Evolutionary conservation across 2,329 filamentous ascomycete species (phyloP).

Genomic region (Blastomyces parvus): DNA sequence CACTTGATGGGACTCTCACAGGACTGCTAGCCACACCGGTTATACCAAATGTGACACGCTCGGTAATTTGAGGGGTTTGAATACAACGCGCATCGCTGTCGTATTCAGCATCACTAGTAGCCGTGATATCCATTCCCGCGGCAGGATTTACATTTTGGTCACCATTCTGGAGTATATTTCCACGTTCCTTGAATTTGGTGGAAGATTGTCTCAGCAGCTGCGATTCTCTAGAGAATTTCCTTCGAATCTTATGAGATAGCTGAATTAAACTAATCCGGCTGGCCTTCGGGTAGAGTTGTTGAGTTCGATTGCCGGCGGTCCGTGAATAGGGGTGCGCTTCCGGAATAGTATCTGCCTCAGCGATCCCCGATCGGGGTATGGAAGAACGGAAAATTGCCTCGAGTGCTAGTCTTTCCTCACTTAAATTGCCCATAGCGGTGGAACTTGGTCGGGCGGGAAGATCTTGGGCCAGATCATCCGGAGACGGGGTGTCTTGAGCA

Average conservation of each 20-base stretch:
- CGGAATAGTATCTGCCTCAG: background rate
- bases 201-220: slow-evolving; percentile 15
- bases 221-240: slow-evolving; percentile 27
- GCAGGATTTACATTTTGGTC: slow-evolving; percentile 12
- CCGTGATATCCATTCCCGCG: slow-evolving; percentile 24
- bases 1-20: slow-evolving; percentile 8
- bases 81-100: slow-evolving; percentile 36
- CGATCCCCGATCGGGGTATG: background rate
- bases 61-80: slow-evolving; percentile 25
- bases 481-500: background rate
- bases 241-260: slow-evolving; percentile 24
- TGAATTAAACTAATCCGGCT: slow-evolving; percentile 11
- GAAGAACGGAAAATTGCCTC: slow-evolving; percentile 12
- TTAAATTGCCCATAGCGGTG: background rate
- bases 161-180: background rate
- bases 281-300: background rate
- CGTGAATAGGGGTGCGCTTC: background rate
- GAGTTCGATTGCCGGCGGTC: background rate
- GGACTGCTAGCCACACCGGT: slow-evolving; percentile 10
- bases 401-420: slow-evolving; percentile 10
- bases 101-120: slow-evolving; percentile 31
- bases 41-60: slow-evolving; percentile 13
- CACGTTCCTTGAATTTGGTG: slow-evolving; percentile 14
- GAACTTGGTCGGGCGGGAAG: background rate
- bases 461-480: background rate